Evolutionary conservation across 2,329 filamentous ascomycete species (phyloP), one percentile per base, ranked within the genome.

Genomic region (Rhinocladiella mackenziei): DNA sequence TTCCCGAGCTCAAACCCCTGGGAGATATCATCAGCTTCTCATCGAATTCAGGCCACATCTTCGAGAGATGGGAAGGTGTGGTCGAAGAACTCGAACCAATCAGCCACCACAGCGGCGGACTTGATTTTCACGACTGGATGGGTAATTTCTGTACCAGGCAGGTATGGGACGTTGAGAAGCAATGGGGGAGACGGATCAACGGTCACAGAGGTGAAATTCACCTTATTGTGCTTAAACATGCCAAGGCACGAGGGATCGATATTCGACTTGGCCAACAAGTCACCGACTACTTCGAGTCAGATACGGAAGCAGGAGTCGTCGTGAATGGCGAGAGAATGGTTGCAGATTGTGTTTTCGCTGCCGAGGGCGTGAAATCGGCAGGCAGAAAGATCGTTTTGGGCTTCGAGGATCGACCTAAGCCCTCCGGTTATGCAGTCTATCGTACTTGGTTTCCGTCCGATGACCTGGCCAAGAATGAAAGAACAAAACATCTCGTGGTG

Each of bases 401-500:
- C 13, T 59, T 56, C 40, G 54, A 62, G 45, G 64, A 65, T 43
- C 59, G 58, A 28, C 62, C 62, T 8, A 65, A 63, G 40, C 53
- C 58, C 2, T 61, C 59, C 37, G 60, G 60, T 2, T 61, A 60
- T 43, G 59, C 59, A 1, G 51, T 62, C 2, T 61, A 54, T 32
- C 53, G 59, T 9, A 53, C 58, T 3, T 60, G 58, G 57, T 58
- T 47, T 26, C 61, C 65, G 25, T 66, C 64, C 14, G 63, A 75
- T 50, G 68, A 71, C 25, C 65, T 77, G 14, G 61, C 62, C 3
- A 68, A 70, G 7, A 74, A 78, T 50, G 71, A 74, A 1, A 60
- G 66, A 15, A 78, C 75, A 1, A 70, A 69, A 22, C 67, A 77
- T 25, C 76, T 78, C 43, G 77, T 75, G 51, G 66, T 62, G 8